Evolutionary conservation across 495 filamentous ascomycete genomes (phyloP), one percentile per base, ranked within the genome.

Genomic region (Cladorrhinum samala): DNA sequence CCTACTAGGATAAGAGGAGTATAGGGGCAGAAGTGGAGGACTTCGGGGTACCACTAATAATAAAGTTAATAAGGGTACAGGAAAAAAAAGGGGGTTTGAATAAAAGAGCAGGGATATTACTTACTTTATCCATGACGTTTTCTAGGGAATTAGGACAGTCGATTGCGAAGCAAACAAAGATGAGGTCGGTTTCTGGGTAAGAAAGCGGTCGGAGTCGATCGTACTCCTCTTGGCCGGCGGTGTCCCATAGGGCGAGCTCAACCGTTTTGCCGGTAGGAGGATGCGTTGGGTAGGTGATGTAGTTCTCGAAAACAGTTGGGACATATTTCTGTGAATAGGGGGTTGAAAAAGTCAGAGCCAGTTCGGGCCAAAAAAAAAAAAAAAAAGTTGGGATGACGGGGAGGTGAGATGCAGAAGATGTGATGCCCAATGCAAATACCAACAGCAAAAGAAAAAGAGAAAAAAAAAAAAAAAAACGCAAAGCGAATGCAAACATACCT

Each of bases 111-210:
- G n/a, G n/a, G n/a, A n/a, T n/a, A n/a, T n/a, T 30, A 63, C 77
- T 51, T 68, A 96, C 93, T 84, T 98, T 98, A 74, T 98, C 93
- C 76, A 97, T 86, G 49, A 98, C 93, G 64, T 98, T 98, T 60
- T 98, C 93, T 43, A 98, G 73, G 8, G 93, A 97, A 65, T 95
- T 95, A 16, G 93, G 93, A 69, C 94, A 98, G 74, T 98, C 93
- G 56, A 98, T 94, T 52, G 94, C 94, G 73, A 98, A 98, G 77
- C 93, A 98, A 59, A 98, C 93, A 68, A 98, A 96, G 38, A 97
- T 79, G 14, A 98, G 82, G 67, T 98, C 94, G 18, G 93, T 98
- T 70, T 97, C 93, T 2, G 93, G 93, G 68, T 98, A 98, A 25
- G 92, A 96, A 24, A 98, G 82, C 27, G 93, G 93, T 54, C 93